Percentiles rank a stretch among this genome's conserved stretches.
Evolutionary conservation across 495 filamentous ascomycete species (phyloP).

Genomic region (Corynascus novoguineensis): DNA sequence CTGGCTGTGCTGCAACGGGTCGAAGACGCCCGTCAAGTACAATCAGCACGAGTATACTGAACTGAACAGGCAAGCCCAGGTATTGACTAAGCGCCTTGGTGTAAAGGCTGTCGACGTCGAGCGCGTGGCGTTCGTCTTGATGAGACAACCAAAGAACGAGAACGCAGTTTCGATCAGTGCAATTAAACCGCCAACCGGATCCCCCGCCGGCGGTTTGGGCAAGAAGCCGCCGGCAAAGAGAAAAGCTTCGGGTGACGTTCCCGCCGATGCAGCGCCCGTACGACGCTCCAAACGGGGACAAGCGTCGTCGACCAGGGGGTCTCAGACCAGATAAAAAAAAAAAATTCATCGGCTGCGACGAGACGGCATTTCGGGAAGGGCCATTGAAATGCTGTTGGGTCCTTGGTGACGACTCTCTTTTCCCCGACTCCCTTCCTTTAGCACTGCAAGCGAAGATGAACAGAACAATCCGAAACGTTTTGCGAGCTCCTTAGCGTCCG

Average conservation of each 20-base stretch:
- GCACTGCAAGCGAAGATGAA: slow-evolving; percentile 16
- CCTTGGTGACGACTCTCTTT: slow-evolving; percentile 6
- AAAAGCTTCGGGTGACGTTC: slow-evolving; percentile 21
- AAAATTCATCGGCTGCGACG: slow-evolving; percentile 6
- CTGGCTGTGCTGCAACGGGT: slow-evolving; percentile 53
- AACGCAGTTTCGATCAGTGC: neutral
- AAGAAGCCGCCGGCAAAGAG: slow-evolving; percentile 30
- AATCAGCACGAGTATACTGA: slow-evolving; percentile 56
- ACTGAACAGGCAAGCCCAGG: slow-evolving; percentile 43
- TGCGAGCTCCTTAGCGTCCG: neutral
- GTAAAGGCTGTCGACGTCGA: slow-evolving; percentile 58
- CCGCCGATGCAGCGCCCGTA: slow-evolving; percentile 18
- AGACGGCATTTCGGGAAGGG: slow-evolving; percentile 18
- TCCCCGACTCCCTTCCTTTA: slow-evolving; percentile 30
- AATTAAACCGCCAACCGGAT: slow-evolving; percentile 11
- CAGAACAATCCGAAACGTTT: slow-evolving; percentile 18
- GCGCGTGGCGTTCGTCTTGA: slow-evolving; percentile 60
- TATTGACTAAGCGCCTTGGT: slow-evolving; percentile 45
- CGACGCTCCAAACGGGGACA: slow-evolving; percentile 33
- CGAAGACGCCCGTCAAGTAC: slow-evolving; percentile 54
- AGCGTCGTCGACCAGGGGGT: slow-evolving; percentile 14
- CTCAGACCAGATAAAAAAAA: slow-evolving; percentile 10
- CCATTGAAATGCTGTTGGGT: slow-evolving; percentile 1
- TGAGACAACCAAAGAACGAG: slow-evolving; percentile 31
- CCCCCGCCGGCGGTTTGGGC: neutral